Evolutionary conservation across 306 rosid species (phyloP), one percentile per base, ranked within the genome.

Genomic region (Cucumis hystrix): DNA sequence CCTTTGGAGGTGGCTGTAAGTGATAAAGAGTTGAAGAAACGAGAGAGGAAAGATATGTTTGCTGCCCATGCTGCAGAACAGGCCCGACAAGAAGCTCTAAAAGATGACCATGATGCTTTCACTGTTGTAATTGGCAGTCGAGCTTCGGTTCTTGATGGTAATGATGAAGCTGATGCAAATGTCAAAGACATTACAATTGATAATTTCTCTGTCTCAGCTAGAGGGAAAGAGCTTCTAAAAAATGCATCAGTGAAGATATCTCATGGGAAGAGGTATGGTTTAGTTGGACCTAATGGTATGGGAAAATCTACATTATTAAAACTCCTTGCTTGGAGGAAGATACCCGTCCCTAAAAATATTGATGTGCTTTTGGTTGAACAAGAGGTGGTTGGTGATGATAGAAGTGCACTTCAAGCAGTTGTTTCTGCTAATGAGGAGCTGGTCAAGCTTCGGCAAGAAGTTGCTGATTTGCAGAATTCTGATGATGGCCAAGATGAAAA

Each of bases 241-340:
- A 86, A 86, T 79, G 79, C 89, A 35, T 79, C 87, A 0, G 89
- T 86, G 67, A 86, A 33, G 77, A 88, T 85, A 78, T 88, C 91
- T 78, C 89, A 88, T 40, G 91, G 89, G 54, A 88, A 86, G 80
- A 83, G 91, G 66, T 88, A 88, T 84, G 91, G 91, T 80, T 79
- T 88, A 82, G 85, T 88, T 83, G 91, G 91, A 55, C 91, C 91
- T 30, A 88, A 88, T 79, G 91, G 91, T 64, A 88, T 11, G 85
- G 91, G 95, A 67, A 91, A 91, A 83, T 91, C 97, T 77, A 91
- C 97, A 11, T 85, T 91, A 49, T 74, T 91, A 78, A 91, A 89
- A 85, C 93, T 91, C 79, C 90, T 91, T 74, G 97, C 97, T 79
- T 91, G 97, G 93, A 89, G 93, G 88, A 87, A 87, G 89, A 91